phyloP scores from a whole-genome alignment of 495 filamentous ascomycete genomes.

The Podospora appendiculata region DNA sequence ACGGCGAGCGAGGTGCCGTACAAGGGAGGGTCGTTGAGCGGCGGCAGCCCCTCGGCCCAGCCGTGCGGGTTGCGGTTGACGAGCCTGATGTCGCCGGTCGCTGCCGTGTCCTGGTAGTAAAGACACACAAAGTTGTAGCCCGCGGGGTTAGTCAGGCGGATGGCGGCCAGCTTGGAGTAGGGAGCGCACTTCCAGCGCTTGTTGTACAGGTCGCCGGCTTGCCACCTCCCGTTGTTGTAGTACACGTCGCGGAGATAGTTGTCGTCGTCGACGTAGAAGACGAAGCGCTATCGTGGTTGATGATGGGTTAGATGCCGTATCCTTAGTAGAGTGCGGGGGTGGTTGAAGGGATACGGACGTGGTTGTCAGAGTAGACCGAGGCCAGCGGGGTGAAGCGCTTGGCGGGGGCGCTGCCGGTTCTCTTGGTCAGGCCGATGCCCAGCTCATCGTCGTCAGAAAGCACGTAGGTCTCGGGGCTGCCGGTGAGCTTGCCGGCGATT shows the following conservation, averaged over 20 bases:
- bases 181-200: not conserved
- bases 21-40: slow-evolving; percentile 1
- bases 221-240: not conserved
- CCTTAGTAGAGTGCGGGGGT: not conserved
- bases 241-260: slow-evolving; percentile 3
- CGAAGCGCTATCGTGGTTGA: not conserved
- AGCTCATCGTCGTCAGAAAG: not conserved
- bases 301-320: not conserved
- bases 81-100: not conserved
- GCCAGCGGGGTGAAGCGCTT: slow-evolving; percentile 3
- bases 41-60: not conserved
- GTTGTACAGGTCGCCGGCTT: not conserved
- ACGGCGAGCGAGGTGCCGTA: not conserved
- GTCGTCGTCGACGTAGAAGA: slow-evolving; percentile 2
- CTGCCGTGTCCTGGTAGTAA: not conserved
- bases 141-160: not conserved
- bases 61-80: not conserved
- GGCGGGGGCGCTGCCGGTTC: not conserved
- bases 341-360: not conserved
- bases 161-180: slow-evolving; percentile 4
- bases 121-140: not conserved
- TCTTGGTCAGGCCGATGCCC: not conserved
- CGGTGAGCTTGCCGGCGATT: not conserved
- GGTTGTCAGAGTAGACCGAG: not conserved
- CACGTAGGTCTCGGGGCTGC: not conserved